phyloP scores from a whole-genome alignment of 2,329 filamentous ascomycete species.

The Phaeoacremonium minimum region DNA sequence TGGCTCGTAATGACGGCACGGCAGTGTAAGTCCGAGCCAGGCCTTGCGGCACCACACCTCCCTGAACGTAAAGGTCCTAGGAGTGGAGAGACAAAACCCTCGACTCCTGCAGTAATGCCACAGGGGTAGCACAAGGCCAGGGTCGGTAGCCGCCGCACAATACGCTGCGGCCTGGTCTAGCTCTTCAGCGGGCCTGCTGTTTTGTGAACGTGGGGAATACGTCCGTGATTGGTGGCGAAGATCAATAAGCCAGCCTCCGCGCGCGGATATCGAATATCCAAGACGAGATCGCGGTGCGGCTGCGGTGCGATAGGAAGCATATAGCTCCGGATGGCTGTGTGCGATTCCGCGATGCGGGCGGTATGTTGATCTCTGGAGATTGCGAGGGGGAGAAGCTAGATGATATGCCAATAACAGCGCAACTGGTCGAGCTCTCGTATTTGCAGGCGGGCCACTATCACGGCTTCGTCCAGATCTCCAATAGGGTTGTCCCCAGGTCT shows the following conservation, averaged over 20 bases:
- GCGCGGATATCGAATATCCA: background rate
- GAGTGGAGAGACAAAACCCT: constrained; percentile 4
- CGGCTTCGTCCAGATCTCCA: constrained; percentile 17
- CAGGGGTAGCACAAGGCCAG: constrained; percentile 18
- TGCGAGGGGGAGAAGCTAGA: background rate
- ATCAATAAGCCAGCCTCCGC: too few species aligned
- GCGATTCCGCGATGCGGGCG: constrained; percentile 9
- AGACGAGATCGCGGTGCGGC: background rate
- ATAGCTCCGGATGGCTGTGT: constrained; percentile 4
- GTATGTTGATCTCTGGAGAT: background rate
- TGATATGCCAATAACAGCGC: constrained; percentile 19
- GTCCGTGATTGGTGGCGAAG: too few species aligned
- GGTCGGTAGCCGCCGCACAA: constrained; percentile 18
- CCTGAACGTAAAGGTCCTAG: constrained; percentile 12
- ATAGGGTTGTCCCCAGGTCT: constrained; percentile 23
- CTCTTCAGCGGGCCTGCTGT: constrained; percentile 4
- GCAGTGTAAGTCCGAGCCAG: constrained; percentile 22
- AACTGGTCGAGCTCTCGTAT: constrained; percentile 32
- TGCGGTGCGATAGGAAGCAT: background rate
- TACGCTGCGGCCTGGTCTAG: constrained; percentile 13
- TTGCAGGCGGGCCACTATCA: constrained; percentile 17
- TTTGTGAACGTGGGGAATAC: too few species aligned
- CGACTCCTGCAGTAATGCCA: constrained; percentile 20
- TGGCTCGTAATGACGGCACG: constrained; percentile 21
- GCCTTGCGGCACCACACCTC: constrained; percentile 12